These are phyloP conservation scores for Verbena officinalis DNA, from an alignment of 257 asterid species.

Conservation along the genomic window DNA sequence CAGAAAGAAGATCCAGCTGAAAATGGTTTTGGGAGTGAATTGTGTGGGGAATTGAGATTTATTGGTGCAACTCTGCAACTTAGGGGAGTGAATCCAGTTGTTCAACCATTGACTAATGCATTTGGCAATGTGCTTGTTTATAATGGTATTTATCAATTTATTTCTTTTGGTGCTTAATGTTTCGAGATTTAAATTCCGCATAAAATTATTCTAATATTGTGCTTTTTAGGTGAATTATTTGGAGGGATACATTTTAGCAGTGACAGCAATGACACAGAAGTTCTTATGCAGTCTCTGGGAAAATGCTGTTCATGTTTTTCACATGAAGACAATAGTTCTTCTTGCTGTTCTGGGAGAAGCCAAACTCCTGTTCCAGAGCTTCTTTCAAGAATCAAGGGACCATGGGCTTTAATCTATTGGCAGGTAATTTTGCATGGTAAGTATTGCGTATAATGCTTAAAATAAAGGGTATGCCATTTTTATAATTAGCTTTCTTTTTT, in stretches of 20 bases:
- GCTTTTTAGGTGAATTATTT: constrained; percentile 77
- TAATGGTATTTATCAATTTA: constrained; percentile 56
- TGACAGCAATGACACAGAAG: constrained; percentile 70
- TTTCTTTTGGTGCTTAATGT: background rate
- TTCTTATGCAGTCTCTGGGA: constrained; percentile 75
- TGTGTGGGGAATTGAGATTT: constrained; percentile 51
- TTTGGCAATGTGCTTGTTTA: constrained; percentile 82
- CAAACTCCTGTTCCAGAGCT: constrained; percentile 60
- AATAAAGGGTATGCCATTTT: constrained; percentile 17
- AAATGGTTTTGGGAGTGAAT: constrained; percentile 33
- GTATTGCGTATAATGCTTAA: constrained; percentile 40
- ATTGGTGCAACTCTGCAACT: constrained; percentile 93
- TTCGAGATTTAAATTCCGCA: background rate
- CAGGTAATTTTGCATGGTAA: constrained; percentile 96
- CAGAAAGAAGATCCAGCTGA: constrained; percentile 36
- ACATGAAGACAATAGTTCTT: constrained; percentile 37
- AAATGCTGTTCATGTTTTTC: constrained; percentile 57
- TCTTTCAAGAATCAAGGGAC: constrained; percentile 89
- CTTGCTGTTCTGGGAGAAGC: constrained; percentile 46
- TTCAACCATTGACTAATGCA: constrained; percentile 78
- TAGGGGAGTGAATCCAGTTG: constrained; percentile 67
- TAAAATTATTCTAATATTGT: constrained; percentile 6
- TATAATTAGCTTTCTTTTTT: constrained; percentile 24
- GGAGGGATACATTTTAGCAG: constrained; percentile 64
- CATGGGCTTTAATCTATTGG: constrained; percentile 96